phyloP scores from a whole-genome alignment of 805 yeast species.

The Ogataea paradorogensis region DNA sequence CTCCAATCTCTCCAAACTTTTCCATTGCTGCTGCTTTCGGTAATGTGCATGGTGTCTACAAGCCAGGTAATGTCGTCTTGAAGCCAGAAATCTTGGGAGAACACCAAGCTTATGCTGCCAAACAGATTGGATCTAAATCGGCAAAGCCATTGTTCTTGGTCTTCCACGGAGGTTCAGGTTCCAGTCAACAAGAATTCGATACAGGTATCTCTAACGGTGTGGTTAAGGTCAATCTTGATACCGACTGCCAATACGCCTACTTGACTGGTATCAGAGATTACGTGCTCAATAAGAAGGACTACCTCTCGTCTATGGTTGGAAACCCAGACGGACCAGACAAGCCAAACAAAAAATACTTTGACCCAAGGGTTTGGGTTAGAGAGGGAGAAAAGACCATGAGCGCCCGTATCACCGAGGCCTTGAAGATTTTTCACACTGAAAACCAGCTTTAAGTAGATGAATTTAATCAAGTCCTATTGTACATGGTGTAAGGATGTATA shows the following conservation, averaged over 20 bases:
- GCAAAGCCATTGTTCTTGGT: conserved; percentile 85
- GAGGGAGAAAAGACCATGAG: conserved; percentile 99
- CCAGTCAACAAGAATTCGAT: conserved; percentile 86
- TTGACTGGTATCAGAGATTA: conserved; percentile 96
- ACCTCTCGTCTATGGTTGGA: conserved; percentile 85
- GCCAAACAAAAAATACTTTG: conserved; percentile 99
- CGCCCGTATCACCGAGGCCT: conserved; percentile 78
- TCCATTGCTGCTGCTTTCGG: conserved; percentile 99
- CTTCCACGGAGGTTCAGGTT: conserved; percentile 99
- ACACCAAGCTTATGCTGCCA: conserved; percentile 86
- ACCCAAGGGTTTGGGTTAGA: conserved; percentile 99
- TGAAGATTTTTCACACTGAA: conserved; percentile 81
- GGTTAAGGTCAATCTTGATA: conserved; percentile 98
- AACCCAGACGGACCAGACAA: conserved; percentile 99
- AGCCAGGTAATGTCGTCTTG: conserved; percentile 96
- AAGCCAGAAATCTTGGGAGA: conserved; percentile 92
- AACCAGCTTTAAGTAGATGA: conserved; percentile 35
- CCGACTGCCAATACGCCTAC: conserved; percentile 99
- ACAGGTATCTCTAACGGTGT: conserved; percentile 91
- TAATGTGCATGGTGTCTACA: conserved; percentile 99
- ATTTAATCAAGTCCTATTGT: not conserved
- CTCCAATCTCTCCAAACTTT: conserved; percentile 94
- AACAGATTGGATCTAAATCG: conserved; percentile 51
- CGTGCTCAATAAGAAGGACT: conserved; percentile 93
- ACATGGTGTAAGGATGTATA: conserved; percentile 6